These are phyloP conservation scores for Skeletonema tropicum DNA, from an alignment of 108 stramenopile genomes.

Conservation along the genomic window DNA sequence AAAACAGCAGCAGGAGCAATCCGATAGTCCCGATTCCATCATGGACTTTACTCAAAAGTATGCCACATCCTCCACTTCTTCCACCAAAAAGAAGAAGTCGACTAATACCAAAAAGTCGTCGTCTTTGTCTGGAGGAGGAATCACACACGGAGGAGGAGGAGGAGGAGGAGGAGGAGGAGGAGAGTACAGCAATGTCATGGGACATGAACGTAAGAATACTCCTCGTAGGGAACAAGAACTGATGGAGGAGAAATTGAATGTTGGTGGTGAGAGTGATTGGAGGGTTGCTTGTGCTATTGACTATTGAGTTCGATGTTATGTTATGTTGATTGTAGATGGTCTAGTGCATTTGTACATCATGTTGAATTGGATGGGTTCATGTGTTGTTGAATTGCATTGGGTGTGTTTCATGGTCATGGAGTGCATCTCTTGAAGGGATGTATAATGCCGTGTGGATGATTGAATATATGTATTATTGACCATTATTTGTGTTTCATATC, in stretches of 20 bases:
- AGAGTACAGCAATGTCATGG: background rate
- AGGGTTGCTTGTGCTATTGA: background rate
- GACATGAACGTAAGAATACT: background rate
- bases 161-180: no score
- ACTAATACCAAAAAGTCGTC: background rate
- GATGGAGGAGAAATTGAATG: background rate
- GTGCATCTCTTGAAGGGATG: no score
- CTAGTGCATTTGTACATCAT: background rate
- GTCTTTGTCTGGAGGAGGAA: background rate
- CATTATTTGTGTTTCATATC: background rate
- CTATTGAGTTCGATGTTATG: background rate
- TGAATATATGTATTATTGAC: background rate
- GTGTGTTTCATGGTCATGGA: no score
- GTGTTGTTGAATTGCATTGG: no score
- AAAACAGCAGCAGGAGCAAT: background rate
- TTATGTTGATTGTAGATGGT: background rate
- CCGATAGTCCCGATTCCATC: background rate
- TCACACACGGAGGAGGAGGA: background rate
- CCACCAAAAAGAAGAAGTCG: background rate
- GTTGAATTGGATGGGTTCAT: no score
- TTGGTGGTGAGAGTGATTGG: background rate
- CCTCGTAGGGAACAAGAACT: background rate
- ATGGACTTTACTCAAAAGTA: constrained; percentile 2
- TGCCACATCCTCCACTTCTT: background rate
- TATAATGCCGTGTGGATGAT: background rate